Conservation (phyloP, 306 rosid species). For the Sindora glabra region DNA sequence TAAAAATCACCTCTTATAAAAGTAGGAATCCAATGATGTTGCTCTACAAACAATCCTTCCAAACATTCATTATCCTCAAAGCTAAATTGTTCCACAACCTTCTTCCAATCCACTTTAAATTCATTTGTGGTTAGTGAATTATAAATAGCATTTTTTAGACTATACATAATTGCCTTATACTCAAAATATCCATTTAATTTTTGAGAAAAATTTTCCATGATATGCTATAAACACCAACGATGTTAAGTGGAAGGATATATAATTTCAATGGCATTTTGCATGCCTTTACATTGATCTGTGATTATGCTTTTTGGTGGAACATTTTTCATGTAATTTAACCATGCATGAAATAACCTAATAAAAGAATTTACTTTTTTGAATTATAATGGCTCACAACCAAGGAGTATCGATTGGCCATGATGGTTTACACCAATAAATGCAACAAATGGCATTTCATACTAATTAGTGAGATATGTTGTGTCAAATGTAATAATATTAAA, state of each 20-base stretch:
- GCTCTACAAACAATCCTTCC: slow-evolving; percentile 14
- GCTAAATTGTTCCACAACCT: slow-evolving; percentile 11
- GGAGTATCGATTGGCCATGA: slow-evolving; percentile 22
- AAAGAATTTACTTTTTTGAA: slow-evolving; percentile 8
- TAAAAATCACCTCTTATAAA: slow-evolving; percentile 18
- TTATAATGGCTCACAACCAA: slow-evolving; percentile 23
- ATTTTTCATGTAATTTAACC: slow-evolving; percentile 13
- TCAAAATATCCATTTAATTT: not conserved
- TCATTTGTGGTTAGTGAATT: slow-evolving; percentile 7
- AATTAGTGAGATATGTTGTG: slow-evolving; percentile 10
- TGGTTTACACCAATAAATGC: slow-evolving; percentile 24
- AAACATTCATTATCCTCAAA: slow-evolving; percentile 10
- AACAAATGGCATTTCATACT: slow-evolving; percentile 12
- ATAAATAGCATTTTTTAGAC: slow-evolving; percentile 10
- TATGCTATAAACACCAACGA: slow-evolving; percentile 20
- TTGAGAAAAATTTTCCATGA: slow-evolving; percentile 21
- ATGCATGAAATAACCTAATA: slow-evolving; percentile 16
- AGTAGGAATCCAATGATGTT: slow-evolving; percentile 18
- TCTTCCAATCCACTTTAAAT: slow-evolving; percentile 21
- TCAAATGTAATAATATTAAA: slow-evolving; percentile 19
- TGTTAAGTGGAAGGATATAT: slow-evolving; percentile 12
- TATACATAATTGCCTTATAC: not conserved
- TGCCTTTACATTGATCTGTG: slow-evolving; percentile 21
- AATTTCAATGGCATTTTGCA: slow-evolving; percentile 12
- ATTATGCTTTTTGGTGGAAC: slow-evolving; percentile 20